phyloP scores from a whole-genome alignment of 768 basidiomycete genomes.

The Macrolepiota albuminosa region DNA sequence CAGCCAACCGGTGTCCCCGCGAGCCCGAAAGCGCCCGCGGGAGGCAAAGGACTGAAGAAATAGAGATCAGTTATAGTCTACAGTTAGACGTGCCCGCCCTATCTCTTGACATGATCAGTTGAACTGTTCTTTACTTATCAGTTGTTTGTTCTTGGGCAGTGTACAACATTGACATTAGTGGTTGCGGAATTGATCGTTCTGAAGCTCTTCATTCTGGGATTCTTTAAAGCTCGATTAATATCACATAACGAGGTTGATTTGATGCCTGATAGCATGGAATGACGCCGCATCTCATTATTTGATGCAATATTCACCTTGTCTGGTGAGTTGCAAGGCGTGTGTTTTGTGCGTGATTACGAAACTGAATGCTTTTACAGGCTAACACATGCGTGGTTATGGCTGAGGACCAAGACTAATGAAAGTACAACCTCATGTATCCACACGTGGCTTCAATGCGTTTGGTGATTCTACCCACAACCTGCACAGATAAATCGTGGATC shows the following conservation, averaged over 20 bases:
- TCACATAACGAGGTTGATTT: background rate
- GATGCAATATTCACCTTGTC: background rate
- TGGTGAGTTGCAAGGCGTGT: background rate
- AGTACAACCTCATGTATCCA: background rate
- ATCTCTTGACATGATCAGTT: background rate
- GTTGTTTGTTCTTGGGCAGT: background rate
- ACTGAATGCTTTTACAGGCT: background rate
- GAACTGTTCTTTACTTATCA: background rate
- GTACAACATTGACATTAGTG: background rate
- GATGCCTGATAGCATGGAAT: background rate
- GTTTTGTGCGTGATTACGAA: background rate
- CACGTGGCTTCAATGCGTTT: constrained; percentile 5
- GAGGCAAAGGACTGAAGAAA: constrained; percentile 10
- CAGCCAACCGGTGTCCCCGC: constrained; percentile 3
- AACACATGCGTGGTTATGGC: background rate
- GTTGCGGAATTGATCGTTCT: background rate
- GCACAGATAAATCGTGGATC: background rate
- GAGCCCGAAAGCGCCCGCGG: constrained; percentile 4
- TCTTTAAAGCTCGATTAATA: background rate
- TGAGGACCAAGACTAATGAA: background rate
- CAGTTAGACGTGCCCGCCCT: background rate
- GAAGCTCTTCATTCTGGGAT: background rate
- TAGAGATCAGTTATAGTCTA: background rate
- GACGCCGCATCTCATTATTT: background rate
- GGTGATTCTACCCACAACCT: background rate